phyloP scores from a whole-genome alignment of 768 basidiomycete species.

The Chalciporus sphaerocephalus region DNA sequence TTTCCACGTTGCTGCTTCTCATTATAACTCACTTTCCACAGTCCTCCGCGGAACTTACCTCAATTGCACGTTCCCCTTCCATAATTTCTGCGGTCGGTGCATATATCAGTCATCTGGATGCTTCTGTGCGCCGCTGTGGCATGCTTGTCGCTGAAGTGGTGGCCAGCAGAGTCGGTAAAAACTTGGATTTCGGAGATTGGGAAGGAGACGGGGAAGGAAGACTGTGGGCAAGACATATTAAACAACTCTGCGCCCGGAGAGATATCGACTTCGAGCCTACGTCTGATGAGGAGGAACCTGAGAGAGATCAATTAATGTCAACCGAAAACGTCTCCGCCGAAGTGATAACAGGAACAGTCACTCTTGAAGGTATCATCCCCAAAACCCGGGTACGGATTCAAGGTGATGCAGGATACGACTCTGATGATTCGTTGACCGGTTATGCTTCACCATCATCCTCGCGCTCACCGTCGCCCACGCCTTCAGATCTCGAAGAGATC shows the following conservation, averaged over 20 bases:
- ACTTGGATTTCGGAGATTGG: conserved; percentile 80
- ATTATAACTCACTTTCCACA: conserved; percentile 56
- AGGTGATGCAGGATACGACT: conserved; percentile 50
- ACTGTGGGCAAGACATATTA: conserved; percentile 59
- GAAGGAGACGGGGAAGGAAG: conserved; percentile 66
- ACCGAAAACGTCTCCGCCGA: conserved; percentile 16
- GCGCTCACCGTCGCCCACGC: conserved; percentile 76
- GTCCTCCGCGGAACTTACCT: conserved; percentile 41
- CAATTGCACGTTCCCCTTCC: conserved; percentile 48
- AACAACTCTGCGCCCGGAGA: conserved; percentile 46
- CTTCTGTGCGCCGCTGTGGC: conserved; percentile 76
- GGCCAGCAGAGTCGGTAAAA: conserved; percentile 57
- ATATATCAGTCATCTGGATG: conserved; percentile 78
- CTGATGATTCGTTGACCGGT: conserved; percentile 77
- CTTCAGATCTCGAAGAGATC: conserved; percentile 75
- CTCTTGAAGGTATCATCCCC: not conserved
- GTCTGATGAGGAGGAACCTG: conserved; percentile 10
- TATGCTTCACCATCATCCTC: conserved; percentile 66
- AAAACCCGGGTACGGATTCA: conserved; percentile 6
- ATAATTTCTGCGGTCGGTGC: conserved; percentile 67
- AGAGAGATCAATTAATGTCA: conserved; percentile 6
- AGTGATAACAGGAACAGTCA: not conserved
- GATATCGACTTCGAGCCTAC: conserved; percentile 47
- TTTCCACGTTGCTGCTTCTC: conserved; percentile 68
- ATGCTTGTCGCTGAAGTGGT: conserved; percentile 89